phyloP scores from a whole-genome alignment of 257 asterid genomes.

The Scutellaria baicalensis region DNA sequence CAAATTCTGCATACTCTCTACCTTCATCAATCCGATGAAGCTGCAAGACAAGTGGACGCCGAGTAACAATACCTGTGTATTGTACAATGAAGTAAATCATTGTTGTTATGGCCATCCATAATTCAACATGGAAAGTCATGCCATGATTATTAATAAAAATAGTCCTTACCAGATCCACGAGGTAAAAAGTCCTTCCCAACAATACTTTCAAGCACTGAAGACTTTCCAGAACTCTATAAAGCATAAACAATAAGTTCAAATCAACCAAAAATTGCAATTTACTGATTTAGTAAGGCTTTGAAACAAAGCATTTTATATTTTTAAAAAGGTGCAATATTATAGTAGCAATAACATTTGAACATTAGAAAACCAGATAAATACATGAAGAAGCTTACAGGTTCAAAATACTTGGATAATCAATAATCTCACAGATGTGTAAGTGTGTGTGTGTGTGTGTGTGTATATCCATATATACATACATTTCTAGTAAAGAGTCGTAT shows the following conservation, averaged over 20 bases:
- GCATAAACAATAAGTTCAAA: conserved; percentile 7
- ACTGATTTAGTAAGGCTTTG: not conserved
- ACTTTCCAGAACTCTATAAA: conserved; percentile 91
- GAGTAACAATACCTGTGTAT: conserved; percentile 82
- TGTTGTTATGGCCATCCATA: not conserved
- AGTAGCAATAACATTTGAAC: not conserved
- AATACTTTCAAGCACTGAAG: conserved; percentile 95
- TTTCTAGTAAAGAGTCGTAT: not conserved
- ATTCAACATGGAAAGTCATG: not conserved
- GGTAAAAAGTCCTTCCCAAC: conserved; percentile 98
- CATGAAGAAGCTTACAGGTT: not conserved
- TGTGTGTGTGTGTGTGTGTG: no score
- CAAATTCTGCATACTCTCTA: conserved; percentile 98
- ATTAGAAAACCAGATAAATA: not conserved
- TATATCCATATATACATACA: not conserved
- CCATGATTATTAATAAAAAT: not conserved
- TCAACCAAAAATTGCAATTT: not conserved
- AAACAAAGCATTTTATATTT: not conserved
- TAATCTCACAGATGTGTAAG: not conserved
- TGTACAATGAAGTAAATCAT: conserved; percentile 1
- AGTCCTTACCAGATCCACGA: conserved; percentile 88
- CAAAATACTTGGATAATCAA: not conserved
- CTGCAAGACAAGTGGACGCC: conserved; percentile 97
- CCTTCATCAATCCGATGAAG: conserved; percentile 84
- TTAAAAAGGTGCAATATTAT: not conserved